A percentile compares a stretch with the other conserved stretches of the same genome.
These are phyloP conservation scores for Nissolia schottii DNA, from an alignment of 306 rosid genomes.

Conservation along the genomic window DNA sequence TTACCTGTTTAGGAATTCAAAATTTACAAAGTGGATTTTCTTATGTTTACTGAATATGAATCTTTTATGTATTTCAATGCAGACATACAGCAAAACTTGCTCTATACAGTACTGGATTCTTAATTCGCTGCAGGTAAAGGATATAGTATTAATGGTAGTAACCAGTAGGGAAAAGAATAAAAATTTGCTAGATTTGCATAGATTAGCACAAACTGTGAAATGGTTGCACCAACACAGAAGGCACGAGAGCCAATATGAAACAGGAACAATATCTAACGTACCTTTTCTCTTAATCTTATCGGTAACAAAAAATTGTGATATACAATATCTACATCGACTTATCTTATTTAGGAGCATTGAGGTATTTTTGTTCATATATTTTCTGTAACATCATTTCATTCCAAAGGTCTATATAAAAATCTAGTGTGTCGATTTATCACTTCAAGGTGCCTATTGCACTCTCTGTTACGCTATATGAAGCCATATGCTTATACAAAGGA, in stretches of 20 bases:
- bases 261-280: background rate
- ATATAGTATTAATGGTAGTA: too few species aligned
- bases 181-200: too few species aligned
- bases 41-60: background rate
- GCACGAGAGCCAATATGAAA: too few species aligned
- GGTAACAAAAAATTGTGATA: background rate
- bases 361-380: too few species aligned
- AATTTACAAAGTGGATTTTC: too few species aligned
- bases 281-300: background rate
- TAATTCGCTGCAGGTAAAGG: conserved; percentile 65
- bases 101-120: conserved; percentile 69
- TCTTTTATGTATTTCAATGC: conserved; percentile 29
- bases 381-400: too few species aligned
- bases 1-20: too few species aligned
- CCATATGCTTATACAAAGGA: conserved; percentile 61
- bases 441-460: conserved; percentile 65
- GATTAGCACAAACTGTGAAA: too few species aligned
- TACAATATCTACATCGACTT: background rate
- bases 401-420: conserved; percentile 12
- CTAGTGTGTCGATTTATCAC: conserved; percentile 11
- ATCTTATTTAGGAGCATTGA: background rate
- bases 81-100: conserved; percentile 70
- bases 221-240: too few species aligned
- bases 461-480: conserved; percentile 66
- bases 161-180: too few species aligned